Evolutionary conservation across 2,329 filamentous ascomycete species (phyloP).

Genomic region (Microcyclospora pomicola): DNA sequence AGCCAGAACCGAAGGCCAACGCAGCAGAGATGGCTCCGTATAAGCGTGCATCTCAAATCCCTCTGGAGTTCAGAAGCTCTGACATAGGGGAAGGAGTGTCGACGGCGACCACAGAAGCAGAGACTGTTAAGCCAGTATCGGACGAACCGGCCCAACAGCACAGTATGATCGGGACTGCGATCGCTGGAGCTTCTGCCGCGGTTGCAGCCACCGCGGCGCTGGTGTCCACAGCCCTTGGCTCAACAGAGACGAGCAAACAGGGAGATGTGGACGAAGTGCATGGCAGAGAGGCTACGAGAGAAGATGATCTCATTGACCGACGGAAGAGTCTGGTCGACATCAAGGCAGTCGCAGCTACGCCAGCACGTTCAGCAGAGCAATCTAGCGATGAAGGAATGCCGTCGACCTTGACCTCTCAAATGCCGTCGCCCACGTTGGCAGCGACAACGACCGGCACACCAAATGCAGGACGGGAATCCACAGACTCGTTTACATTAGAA

Average conservation of each 20-base stretch:
- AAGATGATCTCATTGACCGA: constrained; percentile 3
- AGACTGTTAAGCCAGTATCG: no score
- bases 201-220: constrained; percentile 4
- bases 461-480: no score
- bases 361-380: no score
- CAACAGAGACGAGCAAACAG: background rate
- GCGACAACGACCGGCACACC: no score
- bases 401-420: no score
- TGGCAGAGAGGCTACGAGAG: background rate
- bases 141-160: no score
- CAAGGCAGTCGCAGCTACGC: constrained; percentile 6
- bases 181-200: constrained; percentile 9
- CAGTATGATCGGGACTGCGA: constrained; percentile 2
- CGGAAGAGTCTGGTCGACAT: constrained; percentile 11
- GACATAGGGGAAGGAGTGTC: no score
- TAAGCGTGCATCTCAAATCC: constrained; percentile 5
- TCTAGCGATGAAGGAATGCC: no score
- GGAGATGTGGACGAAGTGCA: background rate
- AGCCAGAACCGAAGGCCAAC: constrained; percentile 10
- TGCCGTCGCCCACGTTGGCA: no score
- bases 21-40: constrained; percentile 9
- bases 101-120: no score
- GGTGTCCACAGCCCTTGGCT: background rate
- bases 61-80: no score
- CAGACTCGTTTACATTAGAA: no score